Evolutionary conservation across 2,329 filamentous ascomycete genomes (phyloP).

Genomic region (Tolypocladium amazonense): DNA sequence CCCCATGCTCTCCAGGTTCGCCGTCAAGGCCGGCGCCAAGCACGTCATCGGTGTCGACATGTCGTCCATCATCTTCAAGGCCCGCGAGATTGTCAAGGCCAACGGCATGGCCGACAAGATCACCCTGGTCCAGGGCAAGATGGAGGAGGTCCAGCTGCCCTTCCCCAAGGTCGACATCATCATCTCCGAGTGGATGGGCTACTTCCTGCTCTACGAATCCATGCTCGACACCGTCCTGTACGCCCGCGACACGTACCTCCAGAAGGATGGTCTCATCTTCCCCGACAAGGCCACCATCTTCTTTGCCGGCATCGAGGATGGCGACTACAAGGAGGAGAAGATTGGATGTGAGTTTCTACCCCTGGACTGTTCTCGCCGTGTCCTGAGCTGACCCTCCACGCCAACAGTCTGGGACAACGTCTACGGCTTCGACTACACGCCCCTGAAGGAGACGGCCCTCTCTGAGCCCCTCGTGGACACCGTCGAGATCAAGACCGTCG

Average conservation of each 20-base stretch:
- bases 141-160: slow-evolving; percentile 94
- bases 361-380: too few relatives aligned
- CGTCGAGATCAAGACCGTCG: slow-evolving; percentile 92
- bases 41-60: slow-evolving; percentile 99
- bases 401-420: slow-evolving; percentile 95
- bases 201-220: slow-evolving; percentile 96
- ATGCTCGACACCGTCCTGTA: slow-evolving; percentile 99
- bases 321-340: slow-evolving; percentile 99
- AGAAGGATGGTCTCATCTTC: slow-evolving; percentile 85
- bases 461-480: slow-evolving; percentile 96
- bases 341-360: slow-evolving; percentile 73
- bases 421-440: slow-evolving; percentile 93
- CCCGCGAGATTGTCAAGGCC: slow-evolving; percentile 80
- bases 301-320: slow-evolving; percentile 93
- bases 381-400: background rate
- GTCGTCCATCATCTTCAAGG: slow-evolving; percentile 99
- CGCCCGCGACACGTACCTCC: slow-evolving; percentile 85
- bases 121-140: slow-evolving; percentile 96
- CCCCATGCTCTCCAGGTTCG: slow-evolving; percentile 59
- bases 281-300: slow-evolving; percentile 98
- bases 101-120: slow-evolving; percentile 96
- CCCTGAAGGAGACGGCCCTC: slow-evolving; percentile 85
- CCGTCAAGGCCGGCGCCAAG: slow-evolving; percentile 89
- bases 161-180: slow-evolving; percentile 98
- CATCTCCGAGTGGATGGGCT: slow-evolving; percentile 99